Base-by-base conservation (phyloP, 306 rosid species). In the Psophocarpus tetragonolobus region DNA sequence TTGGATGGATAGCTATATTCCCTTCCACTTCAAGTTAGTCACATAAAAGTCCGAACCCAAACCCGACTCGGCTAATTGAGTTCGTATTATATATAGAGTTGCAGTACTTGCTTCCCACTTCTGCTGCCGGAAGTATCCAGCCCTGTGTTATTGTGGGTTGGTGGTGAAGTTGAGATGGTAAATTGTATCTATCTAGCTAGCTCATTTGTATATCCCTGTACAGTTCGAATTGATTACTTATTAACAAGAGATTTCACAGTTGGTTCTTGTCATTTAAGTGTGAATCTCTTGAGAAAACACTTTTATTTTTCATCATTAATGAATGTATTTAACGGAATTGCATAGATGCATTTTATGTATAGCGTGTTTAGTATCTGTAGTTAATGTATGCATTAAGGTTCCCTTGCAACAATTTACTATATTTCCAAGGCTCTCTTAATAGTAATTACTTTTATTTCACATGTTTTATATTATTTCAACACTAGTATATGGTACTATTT, bases 131-230 rank as follows among this genome's bases (percentile, higher is more conserved):
- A 85, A 87, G 83, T 62, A 76, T 74, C 93, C 90, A 67, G 81
- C 87, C 90, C 71, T 74, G 85, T 80, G 82, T 90, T 89, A 73
- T 89, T 85, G 87, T 84, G 57, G 92, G 92, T 84, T 87, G 94
- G 90, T 74, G 86, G 92, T 80, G 93, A 91, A 94, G 97, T 85
- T 88, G 87, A 81, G 87, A 78, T 84, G 84, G 86, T 89, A 79
- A 85, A 82, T 88, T 94, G 92, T 88, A 86, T 87, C 70, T 88
- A 86, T 87, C 70, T 67, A 88, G 74, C 82, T 71, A 71, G 74
- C 65, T 71, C 84, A 89, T 88, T 85, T 92, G 97, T 92, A 94
- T 74, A 94, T 87, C 89, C 77, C 68, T 94, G 97, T 94, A 92
- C 80, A 94, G 95, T 87, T 85, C 68, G 69, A 77, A 88, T 82